These are phyloP conservation scores for Ensete glaucum DNA, from an alignment of 176 grass and related monocot species.

Conservation along the genomic window DNA sequence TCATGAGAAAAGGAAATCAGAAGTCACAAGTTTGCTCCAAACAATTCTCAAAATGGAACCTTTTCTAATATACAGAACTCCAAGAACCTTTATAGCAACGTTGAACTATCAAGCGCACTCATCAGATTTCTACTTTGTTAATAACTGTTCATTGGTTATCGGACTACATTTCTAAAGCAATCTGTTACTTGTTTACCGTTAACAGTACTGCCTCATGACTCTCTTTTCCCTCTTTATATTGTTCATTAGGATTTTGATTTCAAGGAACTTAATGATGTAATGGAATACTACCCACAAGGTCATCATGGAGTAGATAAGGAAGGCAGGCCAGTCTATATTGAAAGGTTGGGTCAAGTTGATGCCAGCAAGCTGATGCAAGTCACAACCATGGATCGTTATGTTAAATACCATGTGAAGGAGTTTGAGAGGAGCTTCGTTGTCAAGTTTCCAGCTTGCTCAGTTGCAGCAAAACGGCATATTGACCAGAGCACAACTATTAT, in stretches of 20 bases:
- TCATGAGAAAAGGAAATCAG: not conserved
- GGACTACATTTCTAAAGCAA: not conserved
- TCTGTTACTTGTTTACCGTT: not conserved
- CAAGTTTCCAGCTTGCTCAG: slow-evolving; percentile 94
- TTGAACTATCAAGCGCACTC: not conserved
- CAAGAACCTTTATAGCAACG: not conserved
- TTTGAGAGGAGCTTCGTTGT: slow-evolving; percentile 83
- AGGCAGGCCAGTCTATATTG: slow-evolving; percentile 80
- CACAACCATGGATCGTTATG: slow-evolving; percentile 74
- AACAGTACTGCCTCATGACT: not conserved
- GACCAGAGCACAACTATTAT: slow-evolving; percentile 99
- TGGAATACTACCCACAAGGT: slow-evolving; percentile 93
- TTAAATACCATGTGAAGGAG: slow-evolving; percentile 89
- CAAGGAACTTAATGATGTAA: slow-evolving; percentile 76
- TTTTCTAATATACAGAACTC: not conserved
- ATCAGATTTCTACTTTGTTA: not conserved
- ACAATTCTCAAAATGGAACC: no score
- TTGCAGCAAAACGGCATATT: slow-evolving; percentile 64
- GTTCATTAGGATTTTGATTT: slow-evolving; percentile 53
- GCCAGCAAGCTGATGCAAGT: slow-evolving; percentile 81
- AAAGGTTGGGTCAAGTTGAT: slow-evolving; percentile 79
- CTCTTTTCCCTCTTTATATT: not conserved
- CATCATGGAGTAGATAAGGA: slow-evolving; percentile 92
- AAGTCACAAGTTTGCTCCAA: not conserved
- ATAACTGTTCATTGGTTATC: not conserved